Evolutionary conservation across 2,329 filamentous ascomycete genomes (phyloP).

Genomic region (Stagonosporopsis tanaceti): DNA sequence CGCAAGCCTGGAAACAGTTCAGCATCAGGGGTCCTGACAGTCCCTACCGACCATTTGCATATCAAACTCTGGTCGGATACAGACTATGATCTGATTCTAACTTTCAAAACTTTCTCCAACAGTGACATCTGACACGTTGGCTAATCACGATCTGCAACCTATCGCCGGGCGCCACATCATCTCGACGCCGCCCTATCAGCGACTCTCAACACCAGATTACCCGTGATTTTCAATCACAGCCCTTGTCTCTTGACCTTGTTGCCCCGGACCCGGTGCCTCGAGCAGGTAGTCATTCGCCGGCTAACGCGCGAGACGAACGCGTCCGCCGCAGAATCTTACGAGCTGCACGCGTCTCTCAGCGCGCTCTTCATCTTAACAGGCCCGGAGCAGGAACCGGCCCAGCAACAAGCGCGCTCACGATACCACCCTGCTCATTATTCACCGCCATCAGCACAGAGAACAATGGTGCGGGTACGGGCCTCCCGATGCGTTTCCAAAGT

Average conservation of each 20-base stretch:
- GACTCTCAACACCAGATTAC: background rate
- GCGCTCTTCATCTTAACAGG: constrained; percentile 12
- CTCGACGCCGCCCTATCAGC: constrained; percentile 18
- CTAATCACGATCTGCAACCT: constrained; percentile 21
- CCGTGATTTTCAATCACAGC: constrained; percentile 1
- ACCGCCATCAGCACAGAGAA: background rate
- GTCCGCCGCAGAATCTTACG: background rate
- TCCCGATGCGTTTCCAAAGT: constrained; percentile 12
- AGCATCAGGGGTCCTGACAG: background rate
- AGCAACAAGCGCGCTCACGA: constrained; percentile 5
- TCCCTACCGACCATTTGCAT: constrained; percentile 3
- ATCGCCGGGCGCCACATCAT: constrained; percentile 21
- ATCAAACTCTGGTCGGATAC: constrained; percentile 5
- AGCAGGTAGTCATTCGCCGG: background rate
- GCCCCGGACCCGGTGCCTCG: background rate
- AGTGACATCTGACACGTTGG: constrained; percentile 14
- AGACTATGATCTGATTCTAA: background rate
- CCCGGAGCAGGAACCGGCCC: constrained; percentile 5
- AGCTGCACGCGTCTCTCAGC: constrained; percentile 12
- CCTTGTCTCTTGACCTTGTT: background rate
- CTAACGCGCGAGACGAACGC: constrained; percentile 8
- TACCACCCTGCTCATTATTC: background rate
- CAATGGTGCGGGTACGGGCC: constrained; percentile 13
- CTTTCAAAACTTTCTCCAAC: background rate
- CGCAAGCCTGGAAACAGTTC: background rate